Evolutionary conservation across 1,284 basidiomycete species (phyloP), one percentile per base, ranked within the genome.

Genomic region (Leccinum fuscescens): DNA sequence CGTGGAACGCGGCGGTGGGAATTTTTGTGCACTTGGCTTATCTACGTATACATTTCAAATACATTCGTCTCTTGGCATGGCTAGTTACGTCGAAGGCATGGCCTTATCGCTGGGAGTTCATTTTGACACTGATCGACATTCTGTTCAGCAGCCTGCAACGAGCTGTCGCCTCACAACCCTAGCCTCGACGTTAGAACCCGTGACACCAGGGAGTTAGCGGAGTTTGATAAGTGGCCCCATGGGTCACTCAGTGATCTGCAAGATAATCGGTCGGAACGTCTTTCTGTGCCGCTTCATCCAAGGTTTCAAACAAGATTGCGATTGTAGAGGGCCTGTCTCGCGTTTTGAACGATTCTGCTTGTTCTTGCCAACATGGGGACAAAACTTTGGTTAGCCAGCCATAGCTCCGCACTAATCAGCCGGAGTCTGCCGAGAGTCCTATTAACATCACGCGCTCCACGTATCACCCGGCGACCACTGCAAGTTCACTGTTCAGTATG

Each of bases 401-500:
- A 27, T 27, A 27, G 29, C 29, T 12, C 33, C 33, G 33, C 33
- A 35, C 33, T 35, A 35, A 35, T 42, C 4, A 6, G n/a, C 42
- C 42, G 42, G 42, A 44, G 11, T 44, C 42, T 44, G 42, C 42
- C 42, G 42, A 44, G 17, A 17, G 11, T 9, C 3, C 12, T 0
- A 44, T 44, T 9, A n/a, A 14, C 11, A 20, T 65, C 66, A 65
- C 66, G 53, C 66, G 59, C 48, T 42, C 29, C 17, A n/a, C 46
- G 42, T 44, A 44, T 44, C 11, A n/a, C 39, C n/a, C 29, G 29
- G 29, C 8, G 15, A 39, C 37, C 15, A 33, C 31, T 33, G 31
- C 31, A 44, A 17, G 42, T 31, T 4, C 29, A 31, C 29, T 31
- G 9, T 44, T 20, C 42, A 44, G 17, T n/a, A 42, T 72, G 71